Percentiles rank a stretch among this genome's conserved stretches.
Evolutionary conservation across 1,284 basidiomycete species (phyloP).

Genomic region (Stygiomarasmius scandens): DNA sequence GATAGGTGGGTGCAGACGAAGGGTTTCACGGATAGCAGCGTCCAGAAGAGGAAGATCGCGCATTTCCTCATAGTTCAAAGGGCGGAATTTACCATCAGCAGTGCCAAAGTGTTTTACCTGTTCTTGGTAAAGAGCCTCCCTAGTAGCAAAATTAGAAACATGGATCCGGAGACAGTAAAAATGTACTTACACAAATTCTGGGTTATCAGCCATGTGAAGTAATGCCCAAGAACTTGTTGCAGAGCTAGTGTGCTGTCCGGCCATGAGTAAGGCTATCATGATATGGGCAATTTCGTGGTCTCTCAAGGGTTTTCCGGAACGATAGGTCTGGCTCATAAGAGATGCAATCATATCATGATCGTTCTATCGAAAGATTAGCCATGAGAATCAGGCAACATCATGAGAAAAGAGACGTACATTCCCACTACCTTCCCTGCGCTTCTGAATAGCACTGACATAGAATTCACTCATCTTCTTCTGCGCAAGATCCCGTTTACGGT

Average conservation of each 20-base stretch:
- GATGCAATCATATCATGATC: slow-evolving; percentile 95
- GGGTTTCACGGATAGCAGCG: slow-evolving; percentile 90
- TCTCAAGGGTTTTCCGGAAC: slow-evolving; percentile 76
- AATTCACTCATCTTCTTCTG: slow-evolving; percentile 95
- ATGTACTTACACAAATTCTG: slow-evolving; percentile 72
- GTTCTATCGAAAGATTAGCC: slow-evolving; percentile 41
- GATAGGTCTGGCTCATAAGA: slow-evolving; percentile 86
- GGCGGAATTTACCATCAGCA: slow-evolving; percentile 79
- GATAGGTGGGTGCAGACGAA: slow-evolving; percentile 91
- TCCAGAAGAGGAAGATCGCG: slow-evolving; percentile 85
- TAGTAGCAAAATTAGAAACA: slow-evolving; percentile 30
- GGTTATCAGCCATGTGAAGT: slow-evolving; percentile 84
- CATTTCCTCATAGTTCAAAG: slow-evolving; percentile 88
- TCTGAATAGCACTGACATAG: slow-evolving; percentile 87
- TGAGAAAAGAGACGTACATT: slow-evolving; percentile 32
- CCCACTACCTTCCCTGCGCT: slow-evolving; percentile 59
- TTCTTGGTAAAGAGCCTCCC: slow-evolving; percentile 84
- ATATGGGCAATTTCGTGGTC: slow-evolving; percentile 97
- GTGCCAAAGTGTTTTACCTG: slow-evolving; percentile 85
- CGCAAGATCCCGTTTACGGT: slow-evolving; percentile 85
- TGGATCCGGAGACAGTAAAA: not conserved
- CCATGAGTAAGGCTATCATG: slow-evolving; percentile 95
- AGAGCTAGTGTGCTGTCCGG: slow-evolving; percentile 97
- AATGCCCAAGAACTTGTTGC: slow-evolving; percentile 93
- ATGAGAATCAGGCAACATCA: slow-evolving; percentile 5